phyloP scores from a whole-genome alignment of 768 basidiomycete species.

The Trametes villosa region DNA sequence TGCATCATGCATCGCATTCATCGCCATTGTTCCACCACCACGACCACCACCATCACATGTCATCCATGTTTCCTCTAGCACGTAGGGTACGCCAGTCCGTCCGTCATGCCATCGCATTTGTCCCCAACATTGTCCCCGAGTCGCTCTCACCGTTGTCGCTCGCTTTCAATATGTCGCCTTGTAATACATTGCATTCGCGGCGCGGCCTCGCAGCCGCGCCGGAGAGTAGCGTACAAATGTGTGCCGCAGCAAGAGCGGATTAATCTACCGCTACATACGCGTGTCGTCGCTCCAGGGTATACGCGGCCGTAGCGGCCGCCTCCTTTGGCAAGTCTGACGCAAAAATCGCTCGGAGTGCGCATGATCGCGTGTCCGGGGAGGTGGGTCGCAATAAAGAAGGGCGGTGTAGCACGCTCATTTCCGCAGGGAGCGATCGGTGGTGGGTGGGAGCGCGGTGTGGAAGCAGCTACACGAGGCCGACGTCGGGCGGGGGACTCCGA shows the following conservation, averaged over 20 bases:
- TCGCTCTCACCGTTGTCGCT: slow-evolving; percentile 23
- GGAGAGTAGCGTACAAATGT: slow-evolving; percentile 5
- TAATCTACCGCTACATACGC: not conserved
- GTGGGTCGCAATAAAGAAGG: not conserved
- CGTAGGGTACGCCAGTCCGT: slow-evolving; percentile 11
- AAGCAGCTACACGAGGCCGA: slow-evolving; percentile 7
- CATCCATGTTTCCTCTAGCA: slow-evolving; percentile 21
- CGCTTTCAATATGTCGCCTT: slow-evolving; percentile 20
- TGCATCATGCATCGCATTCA: slow-evolving; percentile 20
- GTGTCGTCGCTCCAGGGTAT: not conserved
- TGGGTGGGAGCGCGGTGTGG: not conserved
- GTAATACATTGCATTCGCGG: slow-evolving; percentile 9
- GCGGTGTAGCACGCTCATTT: slow-evolving; percentile 1
- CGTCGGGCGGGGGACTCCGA: not conserved
- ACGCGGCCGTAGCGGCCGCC: not conserved
- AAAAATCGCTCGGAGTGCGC: not conserved
- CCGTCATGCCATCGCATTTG: slow-evolving; percentile 14
- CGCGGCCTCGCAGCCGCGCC: slow-evolving; percentile 6
- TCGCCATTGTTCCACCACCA: slow-evolving; percentile 19
- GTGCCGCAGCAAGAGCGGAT: not conserved
- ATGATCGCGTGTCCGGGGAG: not conserved
- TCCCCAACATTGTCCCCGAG: slow-evolving; percentile 13
- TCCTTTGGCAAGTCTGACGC: not conserved
- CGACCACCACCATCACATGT: slow-evolving; percentile 20
- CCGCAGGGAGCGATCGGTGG: not conserved